Percentiles rank a stretch among this genome's conserved stretches.
Evolutionary conservation across 2,329 filamentous ascomycete species (phyloP).

Genomic region (Pestalotiopsis sp.): DNA sequence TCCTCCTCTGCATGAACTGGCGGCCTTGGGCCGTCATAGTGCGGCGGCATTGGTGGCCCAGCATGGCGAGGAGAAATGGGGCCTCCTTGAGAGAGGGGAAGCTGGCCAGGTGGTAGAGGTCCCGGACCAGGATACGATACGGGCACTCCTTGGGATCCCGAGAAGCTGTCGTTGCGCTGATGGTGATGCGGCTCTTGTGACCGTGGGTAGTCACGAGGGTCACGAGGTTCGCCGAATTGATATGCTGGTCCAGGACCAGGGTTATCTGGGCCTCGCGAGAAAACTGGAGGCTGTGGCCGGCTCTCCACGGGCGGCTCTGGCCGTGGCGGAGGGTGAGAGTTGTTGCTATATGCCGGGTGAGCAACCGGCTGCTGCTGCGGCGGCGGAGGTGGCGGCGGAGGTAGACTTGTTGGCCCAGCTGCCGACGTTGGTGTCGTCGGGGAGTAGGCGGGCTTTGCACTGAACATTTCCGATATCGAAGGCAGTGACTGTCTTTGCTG

Average conservation of each 20-base stretch:
- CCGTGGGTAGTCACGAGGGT: slow-evolving; percentile 27
- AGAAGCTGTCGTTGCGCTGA: slow-evolving; percentile 20
- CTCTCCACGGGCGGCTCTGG: slow-evolving; percentile 26
- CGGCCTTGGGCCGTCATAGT: slow-evolving; percentile 46
- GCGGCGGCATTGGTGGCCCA: slow-evolving; percentile 39
- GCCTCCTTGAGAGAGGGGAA: slow-evolving; percentile 37
- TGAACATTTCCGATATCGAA: slow-evolving; percentile 34
- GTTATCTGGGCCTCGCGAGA: slow-evolving; percentile 24
- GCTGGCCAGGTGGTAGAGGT: slow-evolving; percentile 48
- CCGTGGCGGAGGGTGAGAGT: slow-evolving; percentile 22
- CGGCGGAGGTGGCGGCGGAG: slow-evolving; percentile 20
- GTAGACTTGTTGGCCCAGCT: slow-evolving; percentile 23
- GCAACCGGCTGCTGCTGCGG: background rate
- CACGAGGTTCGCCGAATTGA: slow-evolving; percentile 27
- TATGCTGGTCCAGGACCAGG: slow-evolving; percentile 23
- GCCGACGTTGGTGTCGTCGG: slow-evolving; percentile 28
- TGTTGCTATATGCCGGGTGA: background rate
- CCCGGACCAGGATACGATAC: slow-evolving; percentile 41
- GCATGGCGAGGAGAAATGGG: slow-evolving; percentile 52
- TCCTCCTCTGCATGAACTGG: slow-evolving; percentile 46
- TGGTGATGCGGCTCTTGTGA: slow-evolving; percentile 19
- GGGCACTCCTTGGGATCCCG: slow-evolving; percentile 34
- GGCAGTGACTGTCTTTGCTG: slow-evolving; percentile 30
- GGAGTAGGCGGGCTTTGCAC: slow-evolving; percentile 28
- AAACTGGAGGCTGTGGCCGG: slow-evolving; percentile 24